Conservation (phyloP, 306 rosid genomes). For the Casuarina glauca region DNA sequence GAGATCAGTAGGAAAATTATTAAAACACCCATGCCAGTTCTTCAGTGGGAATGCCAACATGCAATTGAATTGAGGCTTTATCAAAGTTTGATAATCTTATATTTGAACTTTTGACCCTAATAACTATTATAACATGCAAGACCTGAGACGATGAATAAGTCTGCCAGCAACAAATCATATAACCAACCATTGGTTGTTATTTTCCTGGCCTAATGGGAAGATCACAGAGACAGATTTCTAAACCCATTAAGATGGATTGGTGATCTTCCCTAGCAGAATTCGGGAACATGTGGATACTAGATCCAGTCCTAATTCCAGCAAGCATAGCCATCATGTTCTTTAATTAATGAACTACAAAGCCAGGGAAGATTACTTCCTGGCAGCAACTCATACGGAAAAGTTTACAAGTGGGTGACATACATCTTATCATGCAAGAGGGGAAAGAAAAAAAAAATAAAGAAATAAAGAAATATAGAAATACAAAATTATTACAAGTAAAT, state of each 20-base stretch:
- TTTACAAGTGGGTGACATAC: background rate
- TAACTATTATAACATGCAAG: background rate
- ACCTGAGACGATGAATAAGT: background rate
- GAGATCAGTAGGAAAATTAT: constrained; percentile 15
- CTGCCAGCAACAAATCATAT: background rate
- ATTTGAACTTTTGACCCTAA: background rate
- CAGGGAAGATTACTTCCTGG: constrained; percentile 2
- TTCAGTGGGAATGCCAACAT: constrained; percentile 14
- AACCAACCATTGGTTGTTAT: background rate
- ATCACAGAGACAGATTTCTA: constrained; percentile 5
- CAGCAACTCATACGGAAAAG: background rate
- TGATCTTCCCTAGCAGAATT: constrained; percentile 4
- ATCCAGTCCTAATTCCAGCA: background rate
- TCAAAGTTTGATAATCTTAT: constrained; percentile 16
- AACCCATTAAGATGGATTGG: constrained; percentile 8
- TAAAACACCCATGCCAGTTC: constrained; percentile 7
- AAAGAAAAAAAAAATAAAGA: background rate
- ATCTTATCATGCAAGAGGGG: background rate
- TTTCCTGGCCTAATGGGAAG: constrained; percentile 12
- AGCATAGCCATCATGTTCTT: constrained; percentile 8
- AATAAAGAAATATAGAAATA: no score
- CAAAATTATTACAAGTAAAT: constrained; percentile 6
- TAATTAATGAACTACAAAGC: constrained; percentile 1
- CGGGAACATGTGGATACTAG: background rate
- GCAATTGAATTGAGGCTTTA: constrained; percentile 5